These are phyloP conservation scores for Colletotrichum ledebouriae DNA, from an alignment of 2,329 filamentous ascomycete species.

Conservation along the genomic window DNA sequence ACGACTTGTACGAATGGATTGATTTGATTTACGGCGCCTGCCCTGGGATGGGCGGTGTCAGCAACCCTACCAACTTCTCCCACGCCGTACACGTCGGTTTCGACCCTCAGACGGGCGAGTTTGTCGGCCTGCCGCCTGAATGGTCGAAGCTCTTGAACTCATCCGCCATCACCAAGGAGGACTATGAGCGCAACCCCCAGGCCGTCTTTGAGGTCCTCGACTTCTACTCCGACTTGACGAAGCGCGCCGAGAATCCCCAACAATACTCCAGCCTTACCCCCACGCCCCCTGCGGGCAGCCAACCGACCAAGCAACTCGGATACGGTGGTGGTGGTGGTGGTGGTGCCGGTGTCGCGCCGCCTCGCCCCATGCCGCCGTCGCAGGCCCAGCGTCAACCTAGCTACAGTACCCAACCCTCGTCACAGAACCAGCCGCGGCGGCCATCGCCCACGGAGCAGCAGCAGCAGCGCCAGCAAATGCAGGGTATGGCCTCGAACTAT, in stretches of 20 bases:
- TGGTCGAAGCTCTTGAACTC: constrained; percentile 98
- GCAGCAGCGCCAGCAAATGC: constrained; percentile 70
- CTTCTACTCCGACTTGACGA: constrained; percentile 88
- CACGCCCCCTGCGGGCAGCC: constrained; percentile 69
- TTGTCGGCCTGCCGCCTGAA: constrained; percentile 92
- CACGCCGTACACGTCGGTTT: constrained; percentile 98
- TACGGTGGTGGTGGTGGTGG: constrained; percentile 68
- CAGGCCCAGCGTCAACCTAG: constrained; percentile 58
- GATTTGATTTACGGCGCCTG: constrained; percentile 97
- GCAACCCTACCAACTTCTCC: constrained; percentile 98
- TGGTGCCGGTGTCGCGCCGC: constrained; percentile 74
- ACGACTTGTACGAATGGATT: constrained; percentile 99
- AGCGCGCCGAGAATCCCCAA: constrained; percentile 78
- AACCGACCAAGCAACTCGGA: constrained; percentile 73
- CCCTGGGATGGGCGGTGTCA: constrained; percentile 97
- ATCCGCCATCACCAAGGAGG: constrained; percentile 97
- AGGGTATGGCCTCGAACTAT: constrained; percentile 68
- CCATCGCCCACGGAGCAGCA: constrained; percentile 60
- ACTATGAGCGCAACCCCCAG: constrained; percentile 97
- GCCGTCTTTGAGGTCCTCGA: constrained; percentile 85
- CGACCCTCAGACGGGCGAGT: constrained; percentile 93
- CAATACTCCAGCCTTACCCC: constrained; percentile 78
- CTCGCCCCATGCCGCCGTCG: constrained; percentile 72
- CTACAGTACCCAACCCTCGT: constrained; percentile 55
- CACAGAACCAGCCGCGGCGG: constrained; percentile 56